phyloP scores from a whole-genome alignment of 192 early-diverging fungal species.

The Phlyctochytrium arcticum region DNA sequence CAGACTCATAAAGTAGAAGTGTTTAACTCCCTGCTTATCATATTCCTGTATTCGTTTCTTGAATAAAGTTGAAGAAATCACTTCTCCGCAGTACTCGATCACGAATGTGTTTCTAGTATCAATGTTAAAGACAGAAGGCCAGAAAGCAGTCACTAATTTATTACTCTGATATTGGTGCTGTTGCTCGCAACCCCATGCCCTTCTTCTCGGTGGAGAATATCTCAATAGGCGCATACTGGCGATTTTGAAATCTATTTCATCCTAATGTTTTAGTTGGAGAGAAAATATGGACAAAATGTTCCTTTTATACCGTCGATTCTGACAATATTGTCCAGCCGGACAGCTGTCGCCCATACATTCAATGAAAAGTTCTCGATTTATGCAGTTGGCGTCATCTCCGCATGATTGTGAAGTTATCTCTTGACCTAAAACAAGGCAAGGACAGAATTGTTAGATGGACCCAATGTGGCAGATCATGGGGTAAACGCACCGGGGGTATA shows the following conservation, averaged over 20 bases:
- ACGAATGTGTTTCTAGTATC: constrained; percentile 75
- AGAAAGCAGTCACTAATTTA: background rate
- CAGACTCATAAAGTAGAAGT: constrained; percentile 98
- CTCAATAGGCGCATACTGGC: constrained; percentile 79
- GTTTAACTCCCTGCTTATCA: constrained; percentile 71
- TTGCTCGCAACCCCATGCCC: constrained; percentile 87
- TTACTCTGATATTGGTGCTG: constrained; percentile 60
- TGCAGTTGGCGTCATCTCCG: constrained; percentile 83
- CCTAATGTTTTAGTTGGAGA: too few relatives aligned
- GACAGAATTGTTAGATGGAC: background rate
- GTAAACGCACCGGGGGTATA: constrained; percentile 52
- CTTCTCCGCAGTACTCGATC: constrained; percentile 97
- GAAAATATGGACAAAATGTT: too few relatives aligned
- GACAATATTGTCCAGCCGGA: constrained; percentile 81
- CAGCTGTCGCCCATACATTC: constrained; percentile 90
- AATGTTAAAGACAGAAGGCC: background rate
- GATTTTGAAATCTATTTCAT: constrained; percentile 83
- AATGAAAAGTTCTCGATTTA: constrained; percentile 84
- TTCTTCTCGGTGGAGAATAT: constrained; percentile 89
- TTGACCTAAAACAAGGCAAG: background rate
- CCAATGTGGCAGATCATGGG: background rate
- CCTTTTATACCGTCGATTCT: constrained; percentile 67
- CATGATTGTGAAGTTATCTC: constrained; percentile 59
- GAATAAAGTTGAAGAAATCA: constrained; percentile 79
- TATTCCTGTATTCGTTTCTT: constrained; percentile 80